phyloP scores from a whole-genome alignment of 108 stramenopile genomes.

The Parmales sp. region DNA sequence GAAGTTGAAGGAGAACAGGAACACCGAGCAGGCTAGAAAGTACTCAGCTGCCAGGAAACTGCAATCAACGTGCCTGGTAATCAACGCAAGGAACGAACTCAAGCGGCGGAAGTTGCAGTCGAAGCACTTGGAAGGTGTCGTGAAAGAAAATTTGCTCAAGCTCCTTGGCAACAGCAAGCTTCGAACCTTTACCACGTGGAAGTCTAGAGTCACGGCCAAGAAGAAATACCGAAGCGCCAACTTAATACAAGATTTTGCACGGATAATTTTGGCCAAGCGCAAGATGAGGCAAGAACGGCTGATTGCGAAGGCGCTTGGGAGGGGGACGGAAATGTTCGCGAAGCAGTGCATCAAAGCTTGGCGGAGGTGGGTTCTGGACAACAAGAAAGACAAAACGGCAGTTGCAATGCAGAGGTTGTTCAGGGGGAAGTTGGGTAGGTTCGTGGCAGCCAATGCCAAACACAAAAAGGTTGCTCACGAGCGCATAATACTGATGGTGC shows the following conservation, averaged over 20 bases:
- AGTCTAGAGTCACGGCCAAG: neutral
- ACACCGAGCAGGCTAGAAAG: neutral
- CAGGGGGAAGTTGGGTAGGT: neutral
- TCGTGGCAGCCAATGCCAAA: neutral
- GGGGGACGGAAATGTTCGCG: neutral
- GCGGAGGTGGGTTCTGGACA: neutral
- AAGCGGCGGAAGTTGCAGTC: neutral
- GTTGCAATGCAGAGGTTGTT: neutral
- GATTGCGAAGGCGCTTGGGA: neutral
- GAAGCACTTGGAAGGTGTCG: neutral
- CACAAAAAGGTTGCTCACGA: neutral
- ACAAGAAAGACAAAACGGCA: neutral
- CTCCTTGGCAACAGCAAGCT: neutral
- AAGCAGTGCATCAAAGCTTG: neutral
- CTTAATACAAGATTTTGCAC: neutral
- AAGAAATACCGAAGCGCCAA: neutral
- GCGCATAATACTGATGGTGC: neutral
- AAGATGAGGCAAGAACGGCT: neutral
- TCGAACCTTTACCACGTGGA: neutral
- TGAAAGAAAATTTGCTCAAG: neutral
- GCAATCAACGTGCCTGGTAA: neutral
- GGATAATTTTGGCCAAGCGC: constrained; percentile 1
- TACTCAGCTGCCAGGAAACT: neutral
- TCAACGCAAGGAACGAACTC: constrained; percentile 1
- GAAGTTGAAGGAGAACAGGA: neutral